A percentile compares a stretch with the other conserved stretches of the same genome.
phyloP scores from a whole-genome alignment of 495 filamentous ascomycete genomes.

The Lophiostoma macrostomum region DNA sequence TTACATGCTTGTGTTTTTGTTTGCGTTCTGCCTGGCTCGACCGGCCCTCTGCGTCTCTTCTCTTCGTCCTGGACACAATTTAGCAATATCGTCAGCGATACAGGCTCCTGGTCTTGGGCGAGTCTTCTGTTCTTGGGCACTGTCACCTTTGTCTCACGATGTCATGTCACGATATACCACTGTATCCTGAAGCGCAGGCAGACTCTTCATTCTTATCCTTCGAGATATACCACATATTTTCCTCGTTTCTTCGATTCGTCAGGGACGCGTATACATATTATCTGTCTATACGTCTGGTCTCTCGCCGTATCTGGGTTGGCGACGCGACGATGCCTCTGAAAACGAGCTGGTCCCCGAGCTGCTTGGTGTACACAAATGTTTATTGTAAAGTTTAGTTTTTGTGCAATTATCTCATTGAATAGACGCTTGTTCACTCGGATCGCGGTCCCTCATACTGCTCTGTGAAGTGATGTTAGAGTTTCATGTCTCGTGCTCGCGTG shows the following conservation, averaged over 20 bases:
- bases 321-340: no score
- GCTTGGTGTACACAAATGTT: constrained; percentile 16
- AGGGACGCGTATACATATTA: not conserved
- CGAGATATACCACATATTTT: not conserved
- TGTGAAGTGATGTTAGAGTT: no score
- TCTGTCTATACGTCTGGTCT: no score
- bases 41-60: no score
- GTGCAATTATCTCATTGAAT: constrained; percentile 7
- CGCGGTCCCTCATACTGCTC: no score
- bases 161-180: constrained; percentile 29
- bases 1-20: constrained; percentile 12
- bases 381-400: constrained; percentile 14
- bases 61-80: not conserved
- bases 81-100: not conserved
- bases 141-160: constrained; percentile 20
- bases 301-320: no score
- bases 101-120: not conserved
- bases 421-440: constrained; percentile 4
- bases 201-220: no score
- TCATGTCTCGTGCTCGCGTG: no score
- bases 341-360: constrained; percentile 1
- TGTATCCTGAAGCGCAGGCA: not conserved
- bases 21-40: not conserved
- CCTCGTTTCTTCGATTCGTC: constrained; percentile 8
- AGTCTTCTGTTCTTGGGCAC: constrained; percentile 12